Percentiles rank a stretch among this genome's conserved stretches.
Evolutionary conservation across 768 basidiomycete genomes (phyloP).

Genomic region (Nidularia sp.): DNA sequence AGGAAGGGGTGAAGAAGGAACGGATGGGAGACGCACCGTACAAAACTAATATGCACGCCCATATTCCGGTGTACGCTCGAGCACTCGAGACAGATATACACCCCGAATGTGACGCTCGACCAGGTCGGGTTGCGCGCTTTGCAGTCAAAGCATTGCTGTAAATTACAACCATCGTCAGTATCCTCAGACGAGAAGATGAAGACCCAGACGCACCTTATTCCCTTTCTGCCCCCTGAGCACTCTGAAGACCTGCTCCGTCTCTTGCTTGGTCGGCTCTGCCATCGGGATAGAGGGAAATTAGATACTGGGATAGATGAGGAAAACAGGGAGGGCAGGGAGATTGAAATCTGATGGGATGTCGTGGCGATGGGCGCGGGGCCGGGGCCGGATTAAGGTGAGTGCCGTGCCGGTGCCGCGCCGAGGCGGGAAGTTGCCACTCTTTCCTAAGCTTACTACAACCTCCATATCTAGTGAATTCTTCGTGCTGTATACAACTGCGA

Average conservation of each 20-base stretch:
- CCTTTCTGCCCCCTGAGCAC: slow-evolving; percentile 81
- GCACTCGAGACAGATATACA: slow-evolving; percentile 98
- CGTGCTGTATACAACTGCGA: too few species aligned
- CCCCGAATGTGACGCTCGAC: slow-evolving; percentile 94
- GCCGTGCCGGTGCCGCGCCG: too few species aligned
- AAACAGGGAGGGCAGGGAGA: neutral
- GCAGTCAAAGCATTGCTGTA: slow-evolving; percentile 83
- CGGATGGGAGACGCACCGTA: slow-evolving; percentile 54
- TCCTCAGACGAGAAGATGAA: neutral
- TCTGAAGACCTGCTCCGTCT: slow-evolving; percentile 84
- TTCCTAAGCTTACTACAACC: too few species aligned
- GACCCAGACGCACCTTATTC: slow-evolving; percentile 59
- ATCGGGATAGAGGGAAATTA: slow-evolving; percentile 29
- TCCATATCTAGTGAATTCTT: too few species aligned
- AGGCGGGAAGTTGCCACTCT: too few species aligned
- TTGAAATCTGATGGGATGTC: too few species aligned
- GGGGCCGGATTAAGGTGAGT: too few species aligned
- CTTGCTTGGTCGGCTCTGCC: slow-evolving; percentile 78
- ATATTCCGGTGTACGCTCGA: slow-evolving; percentile 93
- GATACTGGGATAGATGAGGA: slow-evolving; percentile 22
- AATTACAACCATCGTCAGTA: neutral
- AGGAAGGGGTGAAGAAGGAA: neutral
- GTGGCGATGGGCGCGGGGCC: too few species aligned
- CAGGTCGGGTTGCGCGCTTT: slow-evolving; percentile 95
- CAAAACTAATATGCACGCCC: slow-evolving; percentile 98